phyloP scores from a whole-genome alignment of 805 yeast genomes.

The Pichia insulana region DNA sequence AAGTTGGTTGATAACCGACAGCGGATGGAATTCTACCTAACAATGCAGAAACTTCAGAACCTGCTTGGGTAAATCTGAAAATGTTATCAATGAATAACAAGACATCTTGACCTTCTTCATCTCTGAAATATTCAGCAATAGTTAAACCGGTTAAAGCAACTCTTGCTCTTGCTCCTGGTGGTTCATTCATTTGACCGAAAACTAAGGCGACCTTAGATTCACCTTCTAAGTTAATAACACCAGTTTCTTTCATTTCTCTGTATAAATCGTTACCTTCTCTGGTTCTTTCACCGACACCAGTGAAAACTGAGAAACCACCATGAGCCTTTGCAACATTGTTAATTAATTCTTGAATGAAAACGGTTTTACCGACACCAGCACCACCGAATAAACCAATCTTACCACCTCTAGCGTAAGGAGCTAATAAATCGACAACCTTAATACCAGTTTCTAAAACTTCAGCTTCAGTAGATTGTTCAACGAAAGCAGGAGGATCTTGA shows the following conservation, averaged over 20 bases:
- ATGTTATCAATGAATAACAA: conserved; percentile 98
- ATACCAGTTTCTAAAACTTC: conserved; percentile 99
- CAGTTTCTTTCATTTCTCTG: conserved; percentile 99
- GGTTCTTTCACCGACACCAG: conserved; percentile 99
- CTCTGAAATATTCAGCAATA: conserved; percentile 99
- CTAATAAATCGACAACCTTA: conserved; percentile 97
- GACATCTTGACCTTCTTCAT: conserved; percentile 99
- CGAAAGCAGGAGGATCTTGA: conserved; percentile 94
- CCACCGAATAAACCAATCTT: conserved; percentile 99
- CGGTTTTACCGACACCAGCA: conserved; percentile 99
- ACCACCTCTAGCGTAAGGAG: conserved; percentile 99
- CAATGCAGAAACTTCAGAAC: conserved; percentile 99
- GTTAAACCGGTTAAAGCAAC: conserved; percentile 99
- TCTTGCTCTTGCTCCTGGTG: conserved; percentile 99
- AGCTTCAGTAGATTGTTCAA: conserved; percentile 95
- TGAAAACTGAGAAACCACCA: conserved; percentile 99
- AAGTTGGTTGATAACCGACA: conserved; percentile 99
- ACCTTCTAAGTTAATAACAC: conserved; percentile 99
- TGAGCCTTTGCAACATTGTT: conserved; percentile 99
- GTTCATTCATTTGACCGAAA: conserved; percentile 99
- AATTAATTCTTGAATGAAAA: conserved; percentile 97
- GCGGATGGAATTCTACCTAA: conserved; percentile 99
- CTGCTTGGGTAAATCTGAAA: conserved; percentile 99
- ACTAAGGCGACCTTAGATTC: conserved; percentile 99
- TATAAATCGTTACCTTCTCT: conserved; percentile 99